Base-by-base conservation (phyloP, 352 stramenopile genomes). In the Phytopythium kandeliae region DNA sequence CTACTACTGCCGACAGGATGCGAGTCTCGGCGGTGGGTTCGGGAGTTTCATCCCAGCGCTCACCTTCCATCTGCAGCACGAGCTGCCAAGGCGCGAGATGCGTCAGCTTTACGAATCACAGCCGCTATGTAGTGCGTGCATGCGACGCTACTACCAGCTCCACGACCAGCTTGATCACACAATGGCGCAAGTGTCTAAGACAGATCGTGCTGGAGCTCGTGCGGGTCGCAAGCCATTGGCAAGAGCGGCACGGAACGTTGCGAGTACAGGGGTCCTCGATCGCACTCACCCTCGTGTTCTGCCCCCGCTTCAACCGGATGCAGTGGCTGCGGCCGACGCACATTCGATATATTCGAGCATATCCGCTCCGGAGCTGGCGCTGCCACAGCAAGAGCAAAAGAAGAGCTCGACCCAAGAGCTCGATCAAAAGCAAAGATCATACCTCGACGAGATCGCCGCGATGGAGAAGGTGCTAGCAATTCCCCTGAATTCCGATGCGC, bases 31-130 rank as follows among this genome's bases (percentile, higher is more conserved):
- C 19, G 67, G 58, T 17, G 74, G 77, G 17, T 82, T 72, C 33
- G 48, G 30, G 0, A 62, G 70, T 41, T 76, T 86, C 13, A 37
- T 48, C 10, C 34, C 51, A 13, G 67, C 70, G 6, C 60, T 86
- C n/a, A 43, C 48, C 21, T 86, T 86, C 54, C 67, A 83, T 33
- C 50, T 88, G 43, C 71, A 86, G 30, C 67, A 88, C 30, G 69
- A 73, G 15, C 30, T 85, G 41, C 54, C 60, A 2, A 85, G 78
- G 45, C 62, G 72, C 13, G 73, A 86, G 21, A 60, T 66, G 13
- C 74, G 60, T 10, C 63, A 74, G 25, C 54, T 89, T 16, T 89
- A 86, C 40, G 77, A 85, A 31, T 48, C 74, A 0, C 77, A 88
- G 49, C 59, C 69, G 1, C 55, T 88, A 10, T 88, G 77, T 50